Evolutionary conservation across 1,284 basidiomycete genomes (phyloP).

Genomic region (Ustilago xerochloae): DNA sequence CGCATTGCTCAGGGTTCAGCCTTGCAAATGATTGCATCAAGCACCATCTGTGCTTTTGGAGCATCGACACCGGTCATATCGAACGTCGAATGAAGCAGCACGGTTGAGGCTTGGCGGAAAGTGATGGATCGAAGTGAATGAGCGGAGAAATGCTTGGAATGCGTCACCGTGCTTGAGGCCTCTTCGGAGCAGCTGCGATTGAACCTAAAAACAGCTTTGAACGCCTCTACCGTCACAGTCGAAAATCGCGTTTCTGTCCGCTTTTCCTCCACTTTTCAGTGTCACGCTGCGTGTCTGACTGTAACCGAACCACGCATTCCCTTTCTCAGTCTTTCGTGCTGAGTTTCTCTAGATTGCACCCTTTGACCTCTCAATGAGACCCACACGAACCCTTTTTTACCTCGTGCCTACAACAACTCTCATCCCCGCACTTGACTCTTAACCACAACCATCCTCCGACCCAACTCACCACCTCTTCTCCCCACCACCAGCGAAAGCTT

Average conservation of each 20-base stretch:
- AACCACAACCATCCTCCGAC: not conserved
- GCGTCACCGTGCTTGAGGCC: slow-evolving; percentile 36
- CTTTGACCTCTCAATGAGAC: not conserved
- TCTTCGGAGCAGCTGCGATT: not conserved
- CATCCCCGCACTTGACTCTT: not conserved
- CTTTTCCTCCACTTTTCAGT: not conserved
- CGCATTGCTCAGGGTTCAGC: too few species aligned
- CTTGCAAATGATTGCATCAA: too few species aligned
- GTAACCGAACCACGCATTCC: too few species aligned
- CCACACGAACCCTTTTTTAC: not conserved
- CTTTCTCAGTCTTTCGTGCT: not conserved
- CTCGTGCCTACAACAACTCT: not conserved
- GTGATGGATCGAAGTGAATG: too few species aligned
- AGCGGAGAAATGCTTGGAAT: slow-evolving; percentile 23
- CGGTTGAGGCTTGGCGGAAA: too few species aligned
- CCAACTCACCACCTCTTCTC: not conserved
- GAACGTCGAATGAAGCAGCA: too few species aligned
- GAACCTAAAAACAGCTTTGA: not conserved
- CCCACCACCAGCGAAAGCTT: not conserved
- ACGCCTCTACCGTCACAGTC: not conserved
- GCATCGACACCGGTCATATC: too few species aligned
- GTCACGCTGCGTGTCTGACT: not conserved
- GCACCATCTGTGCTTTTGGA: too few species aligned
- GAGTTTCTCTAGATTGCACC: not conserved
- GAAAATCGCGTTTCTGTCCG: not conserved